These are phyloP conservation scores for Leccinum disarticulatum DNA, from an alignment of 768 basidiomycete genomes.

Conservation along the genomic window DNA sequence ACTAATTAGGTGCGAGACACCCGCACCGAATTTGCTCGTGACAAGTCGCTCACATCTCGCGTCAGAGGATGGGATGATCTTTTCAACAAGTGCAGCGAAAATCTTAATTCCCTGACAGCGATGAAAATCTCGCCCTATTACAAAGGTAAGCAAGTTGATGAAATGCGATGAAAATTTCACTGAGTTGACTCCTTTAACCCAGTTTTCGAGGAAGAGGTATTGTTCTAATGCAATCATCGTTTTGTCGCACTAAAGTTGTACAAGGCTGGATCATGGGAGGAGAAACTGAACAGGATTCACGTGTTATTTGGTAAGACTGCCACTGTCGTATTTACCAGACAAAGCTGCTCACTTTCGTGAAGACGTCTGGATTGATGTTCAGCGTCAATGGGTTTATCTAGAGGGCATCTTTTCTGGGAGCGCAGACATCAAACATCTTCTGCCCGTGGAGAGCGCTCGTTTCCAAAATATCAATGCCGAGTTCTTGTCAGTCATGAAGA, in stretches of 20 bases:
- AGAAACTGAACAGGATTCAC: constrained; percentile 94
- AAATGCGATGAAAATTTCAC: no score
- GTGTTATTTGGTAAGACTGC: constrained; percentile 82
- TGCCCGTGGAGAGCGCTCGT: constrained; percentile 95
- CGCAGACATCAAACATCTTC: constrained; percentile 98
- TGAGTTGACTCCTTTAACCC: constrained; percentile 6
- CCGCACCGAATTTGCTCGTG: background rate
- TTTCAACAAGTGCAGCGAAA: constrained; percentile 96
- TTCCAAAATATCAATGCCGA: constrained; percentile 99
- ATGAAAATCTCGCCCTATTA: constrained; percentile 99
- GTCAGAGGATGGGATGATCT: constrained; percentile 93
- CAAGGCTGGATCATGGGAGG: constrained; percentile 90
- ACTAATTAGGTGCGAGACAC: constrained; percentile 66
- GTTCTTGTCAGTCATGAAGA: constrained; percentile 98
- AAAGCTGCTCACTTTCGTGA: constrained; percentile 9
- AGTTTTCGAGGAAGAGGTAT: constrained; percentile 90
- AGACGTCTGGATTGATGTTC: constrained; percentile 99
- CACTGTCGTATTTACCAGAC: background rate
- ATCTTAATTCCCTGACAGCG: constrained; percentile 90
- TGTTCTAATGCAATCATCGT: constrained; percentile 1
- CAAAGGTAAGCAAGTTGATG: constrained; percentile 58
- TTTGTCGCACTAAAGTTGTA: constrained; percentile 8
- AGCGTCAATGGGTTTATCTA: constrained; percentile 99
- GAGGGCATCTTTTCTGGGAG: constrained; percentile 99
- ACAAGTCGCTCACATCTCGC: constrained; percentile 9